Evolutionary conservation across 2,329 filamentous ascomycete species (phyloP).

Genomic region (Colletotrichum lindemuthianum): DNA sequence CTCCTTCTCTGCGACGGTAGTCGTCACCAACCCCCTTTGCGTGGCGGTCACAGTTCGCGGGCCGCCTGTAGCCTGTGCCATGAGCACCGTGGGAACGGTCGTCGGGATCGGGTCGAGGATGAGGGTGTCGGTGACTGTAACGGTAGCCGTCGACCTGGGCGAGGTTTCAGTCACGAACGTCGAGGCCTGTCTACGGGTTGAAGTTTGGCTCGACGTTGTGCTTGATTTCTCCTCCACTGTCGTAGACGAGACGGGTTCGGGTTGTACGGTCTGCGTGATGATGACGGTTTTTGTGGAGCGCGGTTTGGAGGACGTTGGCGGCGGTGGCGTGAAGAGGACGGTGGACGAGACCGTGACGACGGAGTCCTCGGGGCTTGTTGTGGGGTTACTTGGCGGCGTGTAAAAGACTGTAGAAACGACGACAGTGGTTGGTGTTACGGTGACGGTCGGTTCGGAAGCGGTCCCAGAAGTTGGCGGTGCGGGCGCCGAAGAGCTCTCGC

Average conservation of each 20-base stretch:
- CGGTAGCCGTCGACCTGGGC: neutral
- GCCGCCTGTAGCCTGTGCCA: neutral
- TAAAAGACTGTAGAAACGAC: slow-evolving; percentile 32
- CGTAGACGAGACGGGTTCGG: slow-evolving; percentile 6
- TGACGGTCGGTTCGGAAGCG: slow-evolving; percentile 21
- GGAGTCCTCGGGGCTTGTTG: neutral
- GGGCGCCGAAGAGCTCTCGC: slow-evolving; percentile 39
- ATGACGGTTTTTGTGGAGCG: slow-evolving; percentile 24
- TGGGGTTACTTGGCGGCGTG: slow-evolving; percentile 10
- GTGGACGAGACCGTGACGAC: slow-evolving; percentile 27
- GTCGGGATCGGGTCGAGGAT: slow-evolving; percentile 7
- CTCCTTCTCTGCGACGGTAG: slow-evolving; percentile 48
- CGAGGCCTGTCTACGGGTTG: slow-evolving; percentile 17
- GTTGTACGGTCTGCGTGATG: slow-evolving; percentile 24
- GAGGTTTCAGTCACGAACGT: neutral
- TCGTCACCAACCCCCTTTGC: slow-evolving; percentile 39
- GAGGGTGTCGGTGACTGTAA: slow-evolving; percentile 7
- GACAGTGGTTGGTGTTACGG: slow-evolving; percentile 24
- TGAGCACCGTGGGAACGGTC: slow-evolving; percentile 19
- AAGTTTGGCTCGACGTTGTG: slow-evolving; percentile 14
- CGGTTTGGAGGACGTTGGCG: neutral
- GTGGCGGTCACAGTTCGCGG: too few species aligned
- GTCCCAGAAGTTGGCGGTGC: slow-evolving; percentile 12
- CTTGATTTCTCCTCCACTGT: slow-evolving; percentile 22
- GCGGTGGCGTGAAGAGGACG: slow-evolving; percentile 20